Evolutionary conservation across 352 stramenopile genomes (phyloP), one percentile per base, ranked within the genome.

Genomic region (Globisporangium uncinulatum): DNA sequence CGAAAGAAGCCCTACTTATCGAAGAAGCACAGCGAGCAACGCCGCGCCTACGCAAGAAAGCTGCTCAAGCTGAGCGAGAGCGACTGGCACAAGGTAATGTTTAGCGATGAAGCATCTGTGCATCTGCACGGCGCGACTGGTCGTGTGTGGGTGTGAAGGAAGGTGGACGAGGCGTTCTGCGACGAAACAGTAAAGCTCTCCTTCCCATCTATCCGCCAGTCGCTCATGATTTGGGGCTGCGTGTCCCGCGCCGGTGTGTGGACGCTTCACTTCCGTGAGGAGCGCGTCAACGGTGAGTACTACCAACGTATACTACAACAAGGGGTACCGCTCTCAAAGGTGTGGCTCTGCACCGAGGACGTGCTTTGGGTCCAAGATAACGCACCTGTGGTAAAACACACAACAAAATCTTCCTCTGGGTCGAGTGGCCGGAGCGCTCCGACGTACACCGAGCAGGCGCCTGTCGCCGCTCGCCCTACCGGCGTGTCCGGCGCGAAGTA

Each of bases 171-270:
- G 19, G 48, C 15, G 4, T 43, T 54, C 15, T 29, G 17, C 15
- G 31, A 54, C 31, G 31, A 42, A 14, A 54, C 31, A 7, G 31
- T 54, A 0, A 54, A 44, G 48, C 13, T 29, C 14, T 31, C 48
- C 7, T 54, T 54, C 15, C 31, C 48, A 8, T 54, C 48, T 6
- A 54, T 31, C 19, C 48, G 15, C 19, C 48, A 43, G 31, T 54
- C 31, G 29, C 48, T 54, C 31, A 43, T 54, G 48, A 54, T 44
- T 5, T 54, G 47, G 47, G 47, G 9, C 34, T 53, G 48, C 10
- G 31, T 54, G 31, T 43, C 31, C 3, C 48, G 48, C 8, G 29
- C 48, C 41, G 48, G 48, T 13, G 48, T 5, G 0, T 15, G 48
- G 0, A 54, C 17, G 32, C 48, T 54, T n/a, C 48, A 43, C 31